Base-by-base conservation (phyloP, 2,329 filamentous ascomycete genomes). In the Delphinella strobiligena region DNA sequence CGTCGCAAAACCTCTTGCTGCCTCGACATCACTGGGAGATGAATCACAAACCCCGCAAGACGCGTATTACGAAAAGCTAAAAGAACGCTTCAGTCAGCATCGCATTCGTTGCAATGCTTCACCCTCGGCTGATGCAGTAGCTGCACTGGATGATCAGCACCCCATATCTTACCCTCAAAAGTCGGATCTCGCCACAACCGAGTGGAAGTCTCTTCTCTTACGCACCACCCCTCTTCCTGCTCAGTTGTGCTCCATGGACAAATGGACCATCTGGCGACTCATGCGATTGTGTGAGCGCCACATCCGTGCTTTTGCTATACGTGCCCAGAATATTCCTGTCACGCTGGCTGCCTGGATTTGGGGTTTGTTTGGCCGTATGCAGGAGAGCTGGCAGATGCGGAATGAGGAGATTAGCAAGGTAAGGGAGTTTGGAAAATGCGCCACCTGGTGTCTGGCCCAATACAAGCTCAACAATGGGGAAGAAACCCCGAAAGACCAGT, bases 331-430 rank as follows among this genome's bases (percentile, higher is more conserved):
- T 19, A 64, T 86, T 19, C 67, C 75, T 18, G 71, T 74, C 50
- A 72, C 78, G 35, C 77, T 83, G 4, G 87, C 85, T 44, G 71
- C 77, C 12, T 96, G 89, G 89, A 66, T 84, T 3, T 95, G 87
- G 88, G 78, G 81, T 0, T 60, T 94, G 42, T 66, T 95, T 33
- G 85, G 82, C 2, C 73, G 78, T 42, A 69, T 46, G 8, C 41
- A 42, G 1, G 82, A 84, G 27, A 64, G 75, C 8, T 86, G 86
- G 1, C 78, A 83, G 56, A 64, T 95, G 56, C 75, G 76, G 45
- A 81, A 84, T 46, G 73, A 77, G 32, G 82, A 91, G 52, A 74
- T 93, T 22, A 80, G 78, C 4, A 75, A 78, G 51, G 66, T 95
- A 19, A 71, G 89, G 37, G 84, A 91, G 42, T 58, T 96, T 24